phyloP scores from a whole-genome alignment of 805 yeast species.

The Yamadazyma sp. region DNA sequence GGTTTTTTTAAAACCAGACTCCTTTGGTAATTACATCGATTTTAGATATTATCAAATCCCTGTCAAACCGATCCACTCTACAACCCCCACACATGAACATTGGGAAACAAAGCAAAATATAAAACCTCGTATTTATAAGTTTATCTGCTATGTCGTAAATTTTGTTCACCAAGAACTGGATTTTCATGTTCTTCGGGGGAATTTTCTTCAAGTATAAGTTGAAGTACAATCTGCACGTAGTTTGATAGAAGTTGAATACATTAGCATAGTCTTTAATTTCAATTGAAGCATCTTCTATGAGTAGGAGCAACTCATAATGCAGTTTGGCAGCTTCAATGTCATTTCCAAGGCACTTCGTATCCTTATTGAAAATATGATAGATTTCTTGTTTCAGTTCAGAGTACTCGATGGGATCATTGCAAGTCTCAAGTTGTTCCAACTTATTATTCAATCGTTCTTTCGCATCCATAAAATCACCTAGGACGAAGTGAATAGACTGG shows the following conservation, averaged over 20 bases:
- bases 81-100: constrained; percentile 26
- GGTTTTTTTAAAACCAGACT: constrained; percentile 22
- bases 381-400: constrained; percentile 1
- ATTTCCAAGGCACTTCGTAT: no score
- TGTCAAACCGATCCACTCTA: constrained; percentile 21
- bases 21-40: constrained; percentile 14
- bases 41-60: constrained; percentile 17
- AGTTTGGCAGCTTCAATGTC: no score
- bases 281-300: no score
- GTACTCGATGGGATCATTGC: background rate
- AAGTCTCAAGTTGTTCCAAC: background rate
- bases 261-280: no score
- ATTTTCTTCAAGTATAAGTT: constrained; percentile 9
- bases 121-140: constrained; percentile 13
- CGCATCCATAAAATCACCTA: constrained; percentile 18
- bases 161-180: constrained; percentile 8
- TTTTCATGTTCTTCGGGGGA: constrained; percentile 8
- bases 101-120: constrained; percentile 19
- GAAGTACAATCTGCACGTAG: constrained; percentile 8
- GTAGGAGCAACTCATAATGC: no score
- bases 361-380: no score
- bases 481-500: constrained; percentile 19
- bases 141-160: constrained; percentile 9
- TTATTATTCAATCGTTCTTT: constrained; percentile 9
- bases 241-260: constrained; percentile 8